Evolutionary conservation across 495 filamentous ascomycete genomes (phyloP), one percentile per base, ranked within the genome.

Genomic region (Daldinia vernicosa): DNA sequence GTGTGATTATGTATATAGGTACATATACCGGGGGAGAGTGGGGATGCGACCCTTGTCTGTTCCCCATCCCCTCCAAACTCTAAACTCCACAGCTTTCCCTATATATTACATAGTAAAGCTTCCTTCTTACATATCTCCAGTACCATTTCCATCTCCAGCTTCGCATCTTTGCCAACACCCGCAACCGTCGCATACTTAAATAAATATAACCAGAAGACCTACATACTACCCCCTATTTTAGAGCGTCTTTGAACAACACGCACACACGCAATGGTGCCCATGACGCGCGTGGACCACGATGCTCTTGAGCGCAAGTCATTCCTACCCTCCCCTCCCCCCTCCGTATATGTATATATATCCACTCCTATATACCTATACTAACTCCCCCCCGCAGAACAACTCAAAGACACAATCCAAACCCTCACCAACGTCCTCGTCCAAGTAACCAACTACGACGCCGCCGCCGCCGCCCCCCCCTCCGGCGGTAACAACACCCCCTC

Each of bases 361-460:
- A 7, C 12, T 9, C 12, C 32, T 12, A 12, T 33, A 8, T 12
- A 33, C n/a, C 32, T 12, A 22, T 3, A 54, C 67, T 71, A 62
- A 76, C 75, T 26, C 26, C 17, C 22, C 43, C 2, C 12, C 8
- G 27, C 74, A 89, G 89, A 84, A 45, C 84, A 88, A 71, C 80
- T 92, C 78, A 91, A 91, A 66, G 82, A 86, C 72, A 85, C 94
- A 43, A 93, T 98, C 78, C 92, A 95, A 75, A 90, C 94, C 73
- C 89, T 98, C 55, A 97, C 92, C 83, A 89, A 93, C 75, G 84
- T 97, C 64, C 87, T 89, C 74, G 84, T 88, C 30, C 91, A 94
- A 80, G 87, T 90, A 32, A 84, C 88, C 33, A 86, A 89, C 54
- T 90, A 93, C 80, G 90, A 93, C 79, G 69, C 39, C 33, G 85